Base-by-base conservation (phyloP, 257 asterid genomes). In the Anisodus acutangulus region DNA sequence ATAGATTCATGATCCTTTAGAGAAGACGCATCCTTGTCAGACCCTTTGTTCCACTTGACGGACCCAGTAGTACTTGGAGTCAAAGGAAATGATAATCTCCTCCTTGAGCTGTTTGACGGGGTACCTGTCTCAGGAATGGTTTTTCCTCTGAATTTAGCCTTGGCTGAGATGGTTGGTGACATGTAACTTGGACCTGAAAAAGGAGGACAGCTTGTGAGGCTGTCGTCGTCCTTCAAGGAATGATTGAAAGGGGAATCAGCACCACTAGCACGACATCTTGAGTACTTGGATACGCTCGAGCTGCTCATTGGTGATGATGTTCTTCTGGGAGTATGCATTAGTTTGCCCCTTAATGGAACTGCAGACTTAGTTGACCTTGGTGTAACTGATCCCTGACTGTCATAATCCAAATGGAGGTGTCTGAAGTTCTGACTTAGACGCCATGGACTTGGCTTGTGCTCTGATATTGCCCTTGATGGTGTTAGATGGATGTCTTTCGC, bases 181-280 rank as follows among this genome's bases (percentile, higher is more conserved):
- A 94, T 97, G 91, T 94, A 97, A 79, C 84, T 94, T 3, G 98
- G 99, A 55, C 79, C 92, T 2, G 98, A 91, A 72, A 95, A 97
- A 0, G 98, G 97, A 2, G 99, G 99, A 85, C 99, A 97, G 78
- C 98, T 95, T 4, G 90, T 87, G 69, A 94, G 96, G 83, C 99
- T 97, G 26, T 95, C 98, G 0, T 93, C 94, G 76, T 96, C 99
- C 85, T 91, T 96, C 87, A 91, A 9, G 3, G 92, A 90, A 19
- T 84, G 69, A 58, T 88, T 87, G 31, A 83, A 90, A 79, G 87
- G 82, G 6, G 93, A 92, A 85, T 51, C 86, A 51, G 90, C 86
- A 19, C 89, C 89, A 79, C 89, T 88, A 55, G 89, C 88, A 88
- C 95, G 89, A 13, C 91, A 89, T 81, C 85, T 92, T 4, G 89